Conservation (phyloP, 1,284 basidiomycete species). For the Rhodotorula sp. region DNA sequence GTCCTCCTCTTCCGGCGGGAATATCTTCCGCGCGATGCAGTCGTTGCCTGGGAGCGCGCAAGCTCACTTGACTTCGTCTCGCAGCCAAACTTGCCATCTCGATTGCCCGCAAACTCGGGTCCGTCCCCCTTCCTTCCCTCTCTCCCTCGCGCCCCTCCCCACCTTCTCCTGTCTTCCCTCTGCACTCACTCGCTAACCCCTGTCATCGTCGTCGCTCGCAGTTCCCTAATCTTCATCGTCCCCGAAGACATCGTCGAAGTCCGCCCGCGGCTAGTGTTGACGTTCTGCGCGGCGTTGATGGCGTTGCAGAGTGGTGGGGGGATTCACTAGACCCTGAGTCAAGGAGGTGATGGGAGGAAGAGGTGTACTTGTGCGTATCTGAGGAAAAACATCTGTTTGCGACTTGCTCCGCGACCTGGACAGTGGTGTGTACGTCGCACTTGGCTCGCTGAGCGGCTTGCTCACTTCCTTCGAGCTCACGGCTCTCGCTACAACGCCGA, state of each 20-base stretch:
- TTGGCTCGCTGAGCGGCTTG: too few species aligned
- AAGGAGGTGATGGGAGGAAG: too few species aligned
- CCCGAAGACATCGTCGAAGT: slow-evolving; percentile 67
- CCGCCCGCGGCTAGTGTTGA: slow-evolving; percentile 45
- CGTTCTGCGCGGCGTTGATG: slow-evolving; percentile 42
- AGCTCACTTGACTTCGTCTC: neutral
- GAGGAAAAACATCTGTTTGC: too few species aligned
- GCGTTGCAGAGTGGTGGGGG: slow-evolving; percentile 17
- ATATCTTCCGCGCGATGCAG: too few species aligned
- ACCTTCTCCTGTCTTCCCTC: too few species aligned
- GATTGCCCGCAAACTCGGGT: slow-evolving; percentile 77
- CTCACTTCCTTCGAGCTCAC: too few species aligned
- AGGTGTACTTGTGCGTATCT: too few species aligned
- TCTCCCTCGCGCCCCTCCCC: neutral
- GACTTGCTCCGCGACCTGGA: too few species aligned
- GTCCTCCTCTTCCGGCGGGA: too few species aligned
- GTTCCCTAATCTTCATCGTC: slow-evolving; percentile 93
- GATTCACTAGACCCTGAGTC: too few species aligned
- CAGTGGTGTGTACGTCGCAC: too few species aligned
- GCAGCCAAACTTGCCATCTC: slow-evolving; percentile 93
- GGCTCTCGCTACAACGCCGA: too few species aligned
- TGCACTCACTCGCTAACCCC: neutral
- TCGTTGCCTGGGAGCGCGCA: neutral
- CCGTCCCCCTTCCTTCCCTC: neutral
- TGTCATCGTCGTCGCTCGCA: neutral